Evolutionary conservation across 1,284 basidiomycete species (phyloP), one percentile per base, ranked within the genome.

Genomic region (Retiboletus fuscus): DNA sequence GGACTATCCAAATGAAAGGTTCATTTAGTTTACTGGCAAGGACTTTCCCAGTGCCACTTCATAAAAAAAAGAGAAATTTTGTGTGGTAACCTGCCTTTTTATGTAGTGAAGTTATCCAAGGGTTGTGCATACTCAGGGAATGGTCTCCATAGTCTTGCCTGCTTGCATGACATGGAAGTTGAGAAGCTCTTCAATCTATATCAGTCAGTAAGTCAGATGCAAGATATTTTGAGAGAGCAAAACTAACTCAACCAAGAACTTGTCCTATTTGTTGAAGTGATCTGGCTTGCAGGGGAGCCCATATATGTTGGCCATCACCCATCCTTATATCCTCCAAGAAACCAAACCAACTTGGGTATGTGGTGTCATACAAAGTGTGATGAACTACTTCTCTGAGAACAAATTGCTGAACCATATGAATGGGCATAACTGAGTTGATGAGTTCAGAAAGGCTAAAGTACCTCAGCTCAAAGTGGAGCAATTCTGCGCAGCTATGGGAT

Each of bases 161-260:
- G 26, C 53, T 16, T 58, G 57, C 20, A 24, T 34, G 57, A 58
- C 20, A 13, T 58, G 57, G 57, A 60, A 60, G 22, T 39, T 39
- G 13, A 60, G 57, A 15, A 60, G 57, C 28, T 60, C 57, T n/a
- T 60, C 34, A 24, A 60, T 60, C 57, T 60, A 24, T 22, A 39
- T 39, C 39, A 34, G 53, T 55, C 20, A 20, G 53, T 55, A 55
- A 28, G 28, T 26, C 57, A n/a, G 18, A 34, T 24, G 34, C 24
- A n/a, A 16, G 57, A 60, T 12, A 13, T 16, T 24, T 22, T 24
- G 30, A 60, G 26, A 60, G 13, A 55, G 12, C 28, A 20, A 44
- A 13, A 20, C 44, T 44, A 18, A 30, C 53, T 28, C 53, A 55
- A 28, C 53, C 53, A 28, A 55, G 18, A 20, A 60, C 57, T 39